These are phyloP conservation scores for Aspergillus udagawae DNA, from an alignment of 2,329 filamentous ascomycete genomes.

Conservation along the genomic window DNA sequence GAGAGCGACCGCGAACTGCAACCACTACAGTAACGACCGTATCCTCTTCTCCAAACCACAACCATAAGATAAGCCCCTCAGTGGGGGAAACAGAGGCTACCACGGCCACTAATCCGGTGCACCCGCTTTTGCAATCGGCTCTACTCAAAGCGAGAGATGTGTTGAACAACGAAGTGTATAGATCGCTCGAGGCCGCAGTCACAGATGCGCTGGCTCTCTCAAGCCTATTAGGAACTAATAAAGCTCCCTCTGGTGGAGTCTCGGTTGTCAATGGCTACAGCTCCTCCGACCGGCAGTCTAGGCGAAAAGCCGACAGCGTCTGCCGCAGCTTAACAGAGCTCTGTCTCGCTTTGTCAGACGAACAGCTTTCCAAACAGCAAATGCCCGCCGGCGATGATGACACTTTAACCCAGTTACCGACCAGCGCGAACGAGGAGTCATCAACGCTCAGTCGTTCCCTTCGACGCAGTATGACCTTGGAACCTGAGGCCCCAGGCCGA, in stretches of 20 bases:
- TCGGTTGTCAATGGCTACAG: constrained; percentile 35
- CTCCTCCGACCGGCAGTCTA: constrained; percentile 73
- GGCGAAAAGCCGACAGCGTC: constrained; percentile 86
- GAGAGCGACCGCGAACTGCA: constrained; percentile 83
- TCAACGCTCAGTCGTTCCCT: constrained; percentile 27
- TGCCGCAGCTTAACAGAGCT: constrained; percentile 91
- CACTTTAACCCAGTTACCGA: constrained; percentile 17
- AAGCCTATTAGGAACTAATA: constrained; percentile 69
- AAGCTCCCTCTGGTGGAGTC: constrained; percentile 51
- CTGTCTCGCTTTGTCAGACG: constrained; percentile 75
- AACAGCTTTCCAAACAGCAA: constrained; percentile 34
- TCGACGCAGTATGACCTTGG: constrained; percentile 37
- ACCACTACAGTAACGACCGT: constrained; percentile 88
- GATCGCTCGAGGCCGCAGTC: constrained; percentile 73
- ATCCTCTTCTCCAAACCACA: constrained; percentile 80
- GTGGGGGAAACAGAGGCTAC: constrained; percentile 32
- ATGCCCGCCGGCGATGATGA: constrained; percentile 27
- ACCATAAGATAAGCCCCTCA: constrained; percentile 47
- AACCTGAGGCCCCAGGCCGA: constrained; percentile 30
- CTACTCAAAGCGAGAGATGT: constrained; percentile 71
- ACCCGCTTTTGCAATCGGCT: constrained; percentile 76
- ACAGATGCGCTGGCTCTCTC: constrained; percentile 76
- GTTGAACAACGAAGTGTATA: constrained; percentile 68
- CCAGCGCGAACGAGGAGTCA: constrained; percentile 23
- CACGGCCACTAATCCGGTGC: constrained; percentile 52